Evolutionary conservation across 176 grass and related monocot species (phyloP), one percentile per base, ranked within the genome.

Genomic region (Ensete ventricosum): DNA sequence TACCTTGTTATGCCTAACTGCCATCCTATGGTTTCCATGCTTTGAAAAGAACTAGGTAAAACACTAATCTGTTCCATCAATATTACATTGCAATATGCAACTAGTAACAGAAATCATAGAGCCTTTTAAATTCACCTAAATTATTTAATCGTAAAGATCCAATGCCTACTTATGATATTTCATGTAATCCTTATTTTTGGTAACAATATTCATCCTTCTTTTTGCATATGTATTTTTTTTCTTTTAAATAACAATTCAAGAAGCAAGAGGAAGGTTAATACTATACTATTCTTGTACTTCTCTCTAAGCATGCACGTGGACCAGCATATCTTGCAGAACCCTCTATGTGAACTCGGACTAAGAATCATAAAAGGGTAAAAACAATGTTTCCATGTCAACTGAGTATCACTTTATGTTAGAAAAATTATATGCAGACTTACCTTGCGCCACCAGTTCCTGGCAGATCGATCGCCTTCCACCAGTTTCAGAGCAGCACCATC

Each of bases 401-500:
- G 55, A 57, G 55, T 57, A 16, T 57, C 55, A 16, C 55, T 16
- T 60, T n/a, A 7, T 3, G 14, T n/a, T 14, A 3, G 17, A 60
- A 60, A 20, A 59, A 67, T 14, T 60, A 14, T 20, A 55, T 19
- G 57, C 62, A 54, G 62, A 71, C 26, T 48, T 83, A 93, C 94
- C 94, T 97, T 97, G 53, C 80, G 88, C 90, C 94, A 85, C 94
- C 94, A 97, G 82, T 97, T 97, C 62, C 82, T 90, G 54, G 88
- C 83, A 27, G 12, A 55, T 78, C 88, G 90, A 82, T 97, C 94
- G 63, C 83, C 85, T 75, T 97, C 89, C 23, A 97, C 90, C 71
- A 97, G 78, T 76, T 88, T 86, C 68, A 87, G 74, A 57, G 82
- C 72, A 20, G 85, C 78, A 73, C 84, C 75, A 83, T 81, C 81